Evolutionary conservation across 441 rosid species (phyloP), one percentile per base, ranked within the genome.

Genomic region (Raphanus hybrid): DNA sequence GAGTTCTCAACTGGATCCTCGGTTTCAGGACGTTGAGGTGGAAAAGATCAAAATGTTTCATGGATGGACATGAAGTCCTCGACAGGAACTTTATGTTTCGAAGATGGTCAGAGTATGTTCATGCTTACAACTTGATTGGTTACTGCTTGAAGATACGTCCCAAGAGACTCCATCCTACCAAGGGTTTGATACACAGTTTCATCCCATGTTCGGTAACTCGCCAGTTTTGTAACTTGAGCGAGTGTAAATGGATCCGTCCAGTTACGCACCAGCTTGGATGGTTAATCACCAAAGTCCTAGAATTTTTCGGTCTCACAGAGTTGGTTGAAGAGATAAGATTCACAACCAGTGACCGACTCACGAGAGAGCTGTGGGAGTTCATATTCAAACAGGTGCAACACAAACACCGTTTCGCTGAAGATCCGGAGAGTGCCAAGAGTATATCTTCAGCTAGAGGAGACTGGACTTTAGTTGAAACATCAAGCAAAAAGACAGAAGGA

Each of bases 101-200:
- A 6, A 84, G 82, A 69, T 81, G 87, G 82, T 82, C 85, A 2
- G 78, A 75, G 62, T 76, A 15, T 59, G 60, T 84, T 29, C 81
- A 68, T 61, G 78, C 81, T 27, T 64, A 71, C 74, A 78, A 69
- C 66, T 50, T 87, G 69, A 61, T 87, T 2, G 72, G 74, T 8
- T 63, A 39, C 18, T 80, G 81, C 80, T 57, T 83, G 3, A 64
- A 59, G 64, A 73, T 62, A 73, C 27, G 65, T 34, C 75, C 84
- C 54, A 11, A 2, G 59, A 57, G 32, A 65, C 55, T 70, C 66
- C 81, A 74, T 29, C 62, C 15, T 14, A 67, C 72, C 64, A 45
- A 52, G 18, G 81, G 83, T 1, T 45, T 8, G 20, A 11, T 55
- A 16, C 74, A 54, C 69, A 8, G 6, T 61, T 61, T 78, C 70